phyloP scores from a whole-genome alignment of 2,329 filamentous ascomycete species.

The Ceratocystis diversiconidia region DNA sequence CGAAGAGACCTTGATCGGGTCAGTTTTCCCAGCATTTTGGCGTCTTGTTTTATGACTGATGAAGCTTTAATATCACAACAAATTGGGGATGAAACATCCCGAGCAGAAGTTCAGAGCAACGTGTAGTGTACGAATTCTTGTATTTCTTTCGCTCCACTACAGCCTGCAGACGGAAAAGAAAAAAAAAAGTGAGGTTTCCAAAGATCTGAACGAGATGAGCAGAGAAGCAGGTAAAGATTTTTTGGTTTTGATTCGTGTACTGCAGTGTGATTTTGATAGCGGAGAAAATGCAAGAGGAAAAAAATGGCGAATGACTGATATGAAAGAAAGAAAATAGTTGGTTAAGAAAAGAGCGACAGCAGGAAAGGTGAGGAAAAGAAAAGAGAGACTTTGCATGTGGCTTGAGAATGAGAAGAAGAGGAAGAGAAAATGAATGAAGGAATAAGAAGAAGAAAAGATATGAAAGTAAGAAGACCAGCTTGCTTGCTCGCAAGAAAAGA shows the following conservation, averaged over 20 bases:
- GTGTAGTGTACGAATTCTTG: background rate
- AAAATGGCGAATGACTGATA: background rate
- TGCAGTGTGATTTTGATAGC: background rate
- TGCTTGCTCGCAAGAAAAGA: background rate
- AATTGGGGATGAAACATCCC: background rate
- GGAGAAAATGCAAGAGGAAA: background rate
- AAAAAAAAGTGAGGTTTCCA: background rate
- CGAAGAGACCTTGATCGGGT: conserved; percentile 14
- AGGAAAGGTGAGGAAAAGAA: background rate
- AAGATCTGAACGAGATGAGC: background rate
- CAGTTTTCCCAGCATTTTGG: conserved; percentile 16
- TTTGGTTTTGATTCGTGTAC: too few species aligned
- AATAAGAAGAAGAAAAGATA: background rate
- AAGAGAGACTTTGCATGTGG: background rate
- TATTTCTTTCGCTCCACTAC: background rate
- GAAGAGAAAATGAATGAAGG: background rate
- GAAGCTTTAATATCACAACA: background rate
- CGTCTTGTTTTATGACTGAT: background rate
- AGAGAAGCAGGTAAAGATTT: background rate
- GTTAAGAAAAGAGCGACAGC: background rate
- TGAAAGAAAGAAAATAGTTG: background rate
- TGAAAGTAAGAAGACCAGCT: conserved; percentile 5
- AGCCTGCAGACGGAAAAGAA: background rate
- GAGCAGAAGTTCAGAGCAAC: background rate
- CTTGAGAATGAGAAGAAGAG: background rate